A percentile compares a stretch with the other conserved stretches of the same genome.
Evolutionary conservation across 2,329 filamentous ascomycete genomes (phyloP).

Genomic region (Aspergillus unguis): DNA sequence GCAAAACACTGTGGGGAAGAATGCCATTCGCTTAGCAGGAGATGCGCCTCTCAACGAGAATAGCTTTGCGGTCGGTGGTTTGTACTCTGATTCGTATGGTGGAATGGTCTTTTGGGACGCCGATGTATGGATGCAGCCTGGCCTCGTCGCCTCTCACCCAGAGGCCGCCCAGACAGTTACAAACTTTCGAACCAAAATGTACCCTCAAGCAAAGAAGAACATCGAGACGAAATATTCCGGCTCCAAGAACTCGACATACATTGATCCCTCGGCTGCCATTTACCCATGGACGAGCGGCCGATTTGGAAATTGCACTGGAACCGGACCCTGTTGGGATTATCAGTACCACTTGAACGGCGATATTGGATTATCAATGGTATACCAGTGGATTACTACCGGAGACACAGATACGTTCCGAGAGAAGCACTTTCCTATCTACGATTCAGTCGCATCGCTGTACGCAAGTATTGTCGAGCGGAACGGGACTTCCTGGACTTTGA

Average conservation of each 20-base stretch:
- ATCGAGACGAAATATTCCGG: conserved; percentile 53
- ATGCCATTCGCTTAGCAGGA: conserved; percentile 51
- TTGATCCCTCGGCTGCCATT: conserved; percentile 57
- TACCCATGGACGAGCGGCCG: conserved; percentile 67
- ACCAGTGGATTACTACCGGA: conserved; percentile 60
- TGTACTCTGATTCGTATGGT: conserved; percentile 65
- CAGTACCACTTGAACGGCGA: conserved; percentile 70
- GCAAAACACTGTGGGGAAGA: conserved; percentile 51
- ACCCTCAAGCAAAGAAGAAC: conserved; percentile 59
- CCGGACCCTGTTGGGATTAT: conserved; percentile 65
- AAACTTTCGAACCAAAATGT: conserved; percentile 60
- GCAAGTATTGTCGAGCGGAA: conserved; percentile 60
- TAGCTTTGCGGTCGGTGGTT: conserved; percentile 65
- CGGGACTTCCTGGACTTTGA: conserved; percentile 51
- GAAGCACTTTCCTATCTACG: conserved; percentile 60
- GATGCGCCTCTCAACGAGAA: conserved; percentile 55
- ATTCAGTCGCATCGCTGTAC: conserved; percentile 62
- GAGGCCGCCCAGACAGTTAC: conserved; percentile 60
- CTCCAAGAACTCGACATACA: conserved; percentile 59
- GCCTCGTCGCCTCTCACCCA: conserved; percentile 62
- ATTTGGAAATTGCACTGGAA: conserved; percentile 65
- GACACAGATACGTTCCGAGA: conserved; percentile 55
- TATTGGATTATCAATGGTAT: conserved; percentile 61
- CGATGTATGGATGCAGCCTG: conserved; percentile 67
- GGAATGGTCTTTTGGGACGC: conserved; percentile 66